Conservation (phyloP, 371 early-diverging fungal genomes). For the Mucor saturninus region DNA sequence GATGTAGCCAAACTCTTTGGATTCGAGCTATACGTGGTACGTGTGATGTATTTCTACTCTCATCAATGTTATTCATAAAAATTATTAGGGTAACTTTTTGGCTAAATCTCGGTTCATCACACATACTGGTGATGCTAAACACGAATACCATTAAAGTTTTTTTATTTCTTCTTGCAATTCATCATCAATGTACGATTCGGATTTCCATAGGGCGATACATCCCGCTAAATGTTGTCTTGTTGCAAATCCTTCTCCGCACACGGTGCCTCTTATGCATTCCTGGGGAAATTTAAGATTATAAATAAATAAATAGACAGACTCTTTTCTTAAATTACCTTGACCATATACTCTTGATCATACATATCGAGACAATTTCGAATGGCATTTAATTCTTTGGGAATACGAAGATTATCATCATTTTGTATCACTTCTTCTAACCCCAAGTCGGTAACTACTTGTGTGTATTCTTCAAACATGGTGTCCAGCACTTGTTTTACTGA, state of each 20-base stretch:
- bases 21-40: conserved; percentile 37
- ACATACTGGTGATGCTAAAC: too few species aligned
- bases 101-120: too few species aligned
- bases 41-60: too few species aligned
- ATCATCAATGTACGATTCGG: conserved; percentile 39
- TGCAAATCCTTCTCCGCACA: conserved; percentile 29
- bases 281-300: neutral
- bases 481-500: conserved; percentile 25
- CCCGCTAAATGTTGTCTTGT: conserved; percentile 40
- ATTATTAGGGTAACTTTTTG: too few species aligned
- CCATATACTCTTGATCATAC: conserved; percentile 40
- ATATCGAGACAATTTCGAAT: conserved; percentile 29
- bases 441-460: neutral
- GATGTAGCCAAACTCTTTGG: conserved; percentile 78
- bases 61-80: too few species aligned
- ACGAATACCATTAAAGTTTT: neutral
- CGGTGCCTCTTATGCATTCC: conserved; percentile 32
- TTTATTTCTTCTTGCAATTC: conserved; percentile 27
- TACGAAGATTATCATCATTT: conserved; percentile 7
- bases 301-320: neutral
- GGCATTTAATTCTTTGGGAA: conserved; percentile 19
- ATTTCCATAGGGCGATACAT: conserved; percentile 34
- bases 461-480: conserved; percentile 32
- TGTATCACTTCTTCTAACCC: conserved; percentile 15
- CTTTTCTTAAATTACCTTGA: conserved; percentile 21